Base-by-base conservation (phyloP, 1,139 yeast species). In the Schwanniomyces etchellsii region DNA sequence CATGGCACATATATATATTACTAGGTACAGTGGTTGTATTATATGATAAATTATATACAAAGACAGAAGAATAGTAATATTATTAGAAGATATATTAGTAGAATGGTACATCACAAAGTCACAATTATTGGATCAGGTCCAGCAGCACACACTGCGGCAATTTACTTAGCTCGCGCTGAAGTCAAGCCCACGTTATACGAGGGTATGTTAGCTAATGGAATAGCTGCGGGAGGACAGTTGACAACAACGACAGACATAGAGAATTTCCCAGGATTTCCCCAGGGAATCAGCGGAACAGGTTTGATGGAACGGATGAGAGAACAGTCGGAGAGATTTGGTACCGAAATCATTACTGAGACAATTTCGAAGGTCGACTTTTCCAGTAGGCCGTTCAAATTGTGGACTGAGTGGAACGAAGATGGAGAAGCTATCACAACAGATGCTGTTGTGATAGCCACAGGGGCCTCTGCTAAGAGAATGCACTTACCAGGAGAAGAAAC, bases 131-230 rank as follows among this genome's bases (percentile, higher is more conserved):
- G 97, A 29, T 89, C 97, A 31, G 98, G 98, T 47, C 98, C 98
- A 33, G 98, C 98, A 38, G 98, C 97, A 35, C 96, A 91, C 70
- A 91, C 98, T 28, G 98, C 98, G 31, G 98, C 98, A 45, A 85
- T 91, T 59, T 91, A 91, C 62, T 71, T 91, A 38, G 81, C 97
- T 20, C 80, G 98, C 61, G 98, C 98, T 24, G 98, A 91, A 68
- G 78, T 88, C 55, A 81, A 83, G 63, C 96, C 98, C 22, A 81
- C 86, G 23, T 60, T 91, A 47, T 91, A 85, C 63, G 98, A 91
- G 65, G 98, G 98, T 48, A 70, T 91, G 81, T 66, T 91, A 57
- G 98, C 98, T 42, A 91, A 91, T 59, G 98, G 97, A 42, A 77
- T 89, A 46, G 98, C 98, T 30, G 96, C 98, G 18, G 98, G 98